Percentiles rank a stretch among this genome's conserved stretches.
Evolutionary conservation across 2,329 filamentous ascomycete genomes (phyloP).

Genomic region (Sphaerulina populicola): DNA sequence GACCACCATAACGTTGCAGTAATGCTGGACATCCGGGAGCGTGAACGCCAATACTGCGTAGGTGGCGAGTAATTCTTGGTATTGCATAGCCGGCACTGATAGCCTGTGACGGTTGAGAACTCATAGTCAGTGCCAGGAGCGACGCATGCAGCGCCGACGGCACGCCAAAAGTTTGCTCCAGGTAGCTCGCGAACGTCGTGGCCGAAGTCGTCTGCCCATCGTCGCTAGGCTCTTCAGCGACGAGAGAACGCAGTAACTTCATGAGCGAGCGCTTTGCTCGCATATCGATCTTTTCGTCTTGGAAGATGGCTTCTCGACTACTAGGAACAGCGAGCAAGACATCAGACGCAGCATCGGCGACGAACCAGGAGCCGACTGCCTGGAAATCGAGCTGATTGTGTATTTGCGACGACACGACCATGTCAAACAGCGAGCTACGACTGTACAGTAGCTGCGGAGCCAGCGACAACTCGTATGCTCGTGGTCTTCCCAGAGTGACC

Average conservation of each 20-base stretch:
- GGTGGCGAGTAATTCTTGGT: constrained; percentile 64
- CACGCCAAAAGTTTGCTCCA: constrained; percentile 46
- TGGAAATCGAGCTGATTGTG: constrained; percentile 88
- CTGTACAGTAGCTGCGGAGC: constrained; percentile 82
- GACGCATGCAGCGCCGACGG: constrained; percentile 59
- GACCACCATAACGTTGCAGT: constrained; percentile 85
- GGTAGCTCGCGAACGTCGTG: constrained; percentile 51
- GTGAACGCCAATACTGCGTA: constrained; percentile 79
- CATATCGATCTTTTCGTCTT: constrained; percentile 63
- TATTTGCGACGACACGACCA: constrained; percentile 79
- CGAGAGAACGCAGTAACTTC: constrained; percentile 86
- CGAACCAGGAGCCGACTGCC: constrained; percentile 86
- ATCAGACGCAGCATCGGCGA: constrained; percentile 44
- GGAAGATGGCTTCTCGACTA: constrained; percentile 85
- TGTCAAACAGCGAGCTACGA: constrained; percentile 65
- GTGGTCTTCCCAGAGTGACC: constrained; percentile 49
- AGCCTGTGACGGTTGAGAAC: constrained; percentile 47
- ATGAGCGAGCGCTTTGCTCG: constrained; percentile 79
- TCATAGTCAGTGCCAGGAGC: constrained; percentile 64
- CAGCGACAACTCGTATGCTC: constrained; percentile 74
- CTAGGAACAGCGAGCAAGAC: constrained; percentile 60
- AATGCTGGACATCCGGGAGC: constrained; percentile 84
- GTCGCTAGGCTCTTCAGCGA: constrained; percentile 54
- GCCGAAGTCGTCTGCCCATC: constrained; percentile 53
- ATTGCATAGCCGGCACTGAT: constrained; percentile 62